These are phyloP conservation scores for Sporisorium iseilematis-ciliati DNA, from an alignment of 1,284 basidiomycete genomes.

Conservation along the genomic window DNA sequence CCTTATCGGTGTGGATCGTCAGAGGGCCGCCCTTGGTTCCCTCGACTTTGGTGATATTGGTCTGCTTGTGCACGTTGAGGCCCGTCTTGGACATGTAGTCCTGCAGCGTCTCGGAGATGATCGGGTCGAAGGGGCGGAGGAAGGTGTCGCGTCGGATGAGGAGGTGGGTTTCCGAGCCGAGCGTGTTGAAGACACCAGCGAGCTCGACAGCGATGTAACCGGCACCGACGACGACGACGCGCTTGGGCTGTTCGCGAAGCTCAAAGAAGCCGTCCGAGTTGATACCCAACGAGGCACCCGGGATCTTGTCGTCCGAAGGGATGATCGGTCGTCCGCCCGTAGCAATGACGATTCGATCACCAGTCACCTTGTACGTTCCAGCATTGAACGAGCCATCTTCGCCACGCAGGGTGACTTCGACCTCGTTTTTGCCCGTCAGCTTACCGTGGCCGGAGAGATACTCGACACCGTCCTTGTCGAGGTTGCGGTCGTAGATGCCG, in stretches of 20 bases:
- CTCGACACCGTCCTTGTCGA: slow-evolving; percentile 88
- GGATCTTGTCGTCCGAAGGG: slow-evolving; percentile 84
- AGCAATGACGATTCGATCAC: slow-evolving; percentile 74
- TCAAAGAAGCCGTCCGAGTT: slow-evolving; percentile 97
- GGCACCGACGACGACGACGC: slow-evolving; percentile 93
- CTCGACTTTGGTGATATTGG: slow-evolving; percentile 82
- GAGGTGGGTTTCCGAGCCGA: slow-evolving; percentile 83
- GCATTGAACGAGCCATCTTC: slow-evolving; percentile 73
- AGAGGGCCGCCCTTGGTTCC: slow-evolving; percentile 69
- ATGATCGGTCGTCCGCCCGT: slow-evolving; percentile 87
- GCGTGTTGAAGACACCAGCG: slow-evolving; percentile 67
- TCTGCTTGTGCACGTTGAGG: slow-evolving; percentile 84
- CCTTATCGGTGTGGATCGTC: slow-evolving; percentile 71
- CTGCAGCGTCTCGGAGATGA: slow-evolving; percentile 86
- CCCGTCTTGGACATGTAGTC: slow-evolving; percentile 95
- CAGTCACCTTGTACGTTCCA: slow-evolving; percentile 66
- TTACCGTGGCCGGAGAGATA: slow-evolving; percentile 83
- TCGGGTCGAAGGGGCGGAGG: slow-evolving; percentile 90
- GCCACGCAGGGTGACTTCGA: slow-evolving; percentile 62
- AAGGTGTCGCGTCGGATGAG: slow-evolving; percentile 90
- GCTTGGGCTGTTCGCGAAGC: slow-evolving; percentile 87
- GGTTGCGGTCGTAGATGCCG: slow-evolving; percentile 85
- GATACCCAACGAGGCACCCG: slow-evolving; percentile 90
- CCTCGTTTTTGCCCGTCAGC: slow-evolving; percentile 61
- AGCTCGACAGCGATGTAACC: slow-evolving; percentile 96